phyloP scores from a whole-genome alignment of 257 asterid genomes.

The Solanum appendiculatum region DNA sequence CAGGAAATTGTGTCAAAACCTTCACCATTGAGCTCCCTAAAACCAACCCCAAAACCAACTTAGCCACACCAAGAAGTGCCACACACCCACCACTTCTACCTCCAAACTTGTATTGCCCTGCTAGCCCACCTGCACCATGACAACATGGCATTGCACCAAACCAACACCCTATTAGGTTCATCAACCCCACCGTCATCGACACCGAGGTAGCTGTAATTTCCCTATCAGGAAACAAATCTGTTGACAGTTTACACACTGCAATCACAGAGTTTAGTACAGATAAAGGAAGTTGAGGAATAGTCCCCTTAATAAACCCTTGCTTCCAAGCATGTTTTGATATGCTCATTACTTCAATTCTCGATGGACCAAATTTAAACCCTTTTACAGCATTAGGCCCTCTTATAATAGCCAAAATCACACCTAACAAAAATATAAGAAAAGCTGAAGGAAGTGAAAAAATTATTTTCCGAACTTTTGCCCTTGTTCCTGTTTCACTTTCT shows the following conservation, averaged over 20 bases:
- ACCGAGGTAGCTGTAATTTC: slow-evolving; percentile 56
- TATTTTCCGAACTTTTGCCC: slow-evolving; percentile 5
- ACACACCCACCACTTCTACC: slow-evolving; percentile 73
- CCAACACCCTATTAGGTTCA: slow-evolving; percentile 78
- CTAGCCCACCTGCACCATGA: slow-evolving; percentile 86
- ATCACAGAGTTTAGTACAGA: slow-evolving; percentile 68
- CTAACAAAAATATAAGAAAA: slow-evolving; percentile 41
- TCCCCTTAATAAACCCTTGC: slow-evolving; percentile 68
- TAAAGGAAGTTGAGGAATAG: slow-evolving; percentile 65
- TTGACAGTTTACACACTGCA: slow-evolving; percentile 69
- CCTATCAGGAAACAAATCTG: slow-evolving; percentile 61
- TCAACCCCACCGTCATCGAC: slow-evolving; percentile 59
- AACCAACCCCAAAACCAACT: slow-evolving; percentile 45
- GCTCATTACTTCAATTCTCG: slow-evolving; percentile 24
- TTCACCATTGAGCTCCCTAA: slow-evolving; percentile 60
- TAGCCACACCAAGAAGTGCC: slow-evolving; percentile 65
- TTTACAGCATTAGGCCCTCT: slow-evolving; percentile 56
- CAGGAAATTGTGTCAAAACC: slow-evolving; percentile 50
- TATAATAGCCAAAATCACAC: slow-evolving; percentile 41
- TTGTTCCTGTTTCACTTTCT: neutral
- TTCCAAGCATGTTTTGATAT: slow-evolving; percentile 61
- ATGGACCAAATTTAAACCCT: slow-evolving; percentile 58
- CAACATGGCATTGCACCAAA: slow-evolving; percentile 83
- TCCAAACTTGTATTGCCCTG: slow-evolving; percentile 81
- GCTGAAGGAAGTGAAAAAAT: slow-evolving; percentile 59